Conservation (phyloP, 73 alveolate species). For the Paramecium octaurelia region DNA sequence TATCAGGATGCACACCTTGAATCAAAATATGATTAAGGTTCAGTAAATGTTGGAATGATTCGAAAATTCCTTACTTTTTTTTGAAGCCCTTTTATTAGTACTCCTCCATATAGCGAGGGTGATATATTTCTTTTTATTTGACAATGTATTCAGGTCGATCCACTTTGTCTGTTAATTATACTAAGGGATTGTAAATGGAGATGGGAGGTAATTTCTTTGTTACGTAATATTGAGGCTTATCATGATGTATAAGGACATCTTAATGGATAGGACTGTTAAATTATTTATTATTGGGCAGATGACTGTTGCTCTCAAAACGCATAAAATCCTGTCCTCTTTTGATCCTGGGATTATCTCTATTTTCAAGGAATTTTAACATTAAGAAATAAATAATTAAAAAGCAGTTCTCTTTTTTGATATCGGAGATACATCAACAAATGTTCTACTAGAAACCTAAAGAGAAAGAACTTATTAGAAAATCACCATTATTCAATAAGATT, state of each 20-base stretch:
- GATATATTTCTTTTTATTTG: conserved; percentile 9
- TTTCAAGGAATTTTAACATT: conserved; percentile 8
- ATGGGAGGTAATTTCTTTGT: conserved; percentile 7
- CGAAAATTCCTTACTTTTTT: conserved; percentile 3
- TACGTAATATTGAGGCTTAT: neutral
- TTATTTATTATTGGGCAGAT: neutral
- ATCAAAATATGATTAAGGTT: neutral
- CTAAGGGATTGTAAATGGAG: neutral
- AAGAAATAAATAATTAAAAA: neutral
- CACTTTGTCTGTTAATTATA: neutral
- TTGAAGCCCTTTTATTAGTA: neutral
- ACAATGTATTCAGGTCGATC: conserved; percentile 26
- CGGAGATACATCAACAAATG: neutral
- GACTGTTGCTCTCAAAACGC: neutral
- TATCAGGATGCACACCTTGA: neutral
- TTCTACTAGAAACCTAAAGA: neutral
- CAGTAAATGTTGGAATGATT: neutral
- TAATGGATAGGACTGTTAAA: neutral
- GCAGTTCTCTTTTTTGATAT: neutral
- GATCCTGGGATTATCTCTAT: neutral
- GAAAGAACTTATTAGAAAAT: too few relatives aligned
- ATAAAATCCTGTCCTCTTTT: neutral
- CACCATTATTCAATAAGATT: too few relatives aligned
- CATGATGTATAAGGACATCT: neutral
- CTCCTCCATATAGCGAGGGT: neutral